Evolutionary conservation across 2,329 filamentous ascomycete species (phyloP).

Genomic region (Apiospora marii): DNA sequence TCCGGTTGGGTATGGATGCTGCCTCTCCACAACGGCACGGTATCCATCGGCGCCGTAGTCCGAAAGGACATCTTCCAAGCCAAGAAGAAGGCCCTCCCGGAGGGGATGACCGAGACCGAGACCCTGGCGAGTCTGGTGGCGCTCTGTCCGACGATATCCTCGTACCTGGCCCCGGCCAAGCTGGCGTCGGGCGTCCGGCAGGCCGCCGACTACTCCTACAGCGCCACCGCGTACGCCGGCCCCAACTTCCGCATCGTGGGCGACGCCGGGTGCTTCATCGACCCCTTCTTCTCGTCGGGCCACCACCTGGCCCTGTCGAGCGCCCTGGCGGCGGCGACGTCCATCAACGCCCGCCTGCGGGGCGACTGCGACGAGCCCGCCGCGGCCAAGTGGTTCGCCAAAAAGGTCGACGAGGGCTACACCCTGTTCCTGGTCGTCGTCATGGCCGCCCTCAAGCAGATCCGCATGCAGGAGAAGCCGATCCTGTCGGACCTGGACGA

Average conservation of each 20-base stretch:
- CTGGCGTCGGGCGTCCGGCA: constrained; percentile 25
- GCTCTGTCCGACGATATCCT: constrained; percentile 43
- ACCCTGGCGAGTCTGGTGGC: constrained; percentile 46
- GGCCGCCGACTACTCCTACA: constrained; percentile 58
- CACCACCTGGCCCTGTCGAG: constrained; percentile 53
- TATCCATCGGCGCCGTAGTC: constrained; percentile 52
- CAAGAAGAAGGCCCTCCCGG: constrained; percentile 43
- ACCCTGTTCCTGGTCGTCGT: constrained; percentile 54
- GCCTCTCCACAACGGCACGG: constrained; percentile 55
- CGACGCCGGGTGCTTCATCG: constrained; percentile 58
- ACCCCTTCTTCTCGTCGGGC: constrained; percentile 57
- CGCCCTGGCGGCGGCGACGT: constrained; percentile 54
- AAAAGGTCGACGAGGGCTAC: constrained; percentile 54
- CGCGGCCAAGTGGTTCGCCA: constrained; percentile 50
- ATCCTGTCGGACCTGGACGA: constrained; percentile 52
- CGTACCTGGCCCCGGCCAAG: constrained; percentile 30
- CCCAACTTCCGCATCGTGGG: constrained; percentile 50
- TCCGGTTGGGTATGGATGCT: constrained; percentile 61
- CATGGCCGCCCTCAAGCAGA: constrained; percentile 49
- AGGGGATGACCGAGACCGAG: constrained; percentile 34
- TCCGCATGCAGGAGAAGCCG: constrained; percentile 46
- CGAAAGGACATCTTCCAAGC: constrained; percentile 46
- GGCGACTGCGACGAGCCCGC: constrained; percentile 47
- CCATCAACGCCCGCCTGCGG: constrained; percentile 49
- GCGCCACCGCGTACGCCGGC: constrained; percentile 49